Conservation (phyloP, 1,139 yeast genomes). For the Sugiyamaella grinbergsii region DNA sequence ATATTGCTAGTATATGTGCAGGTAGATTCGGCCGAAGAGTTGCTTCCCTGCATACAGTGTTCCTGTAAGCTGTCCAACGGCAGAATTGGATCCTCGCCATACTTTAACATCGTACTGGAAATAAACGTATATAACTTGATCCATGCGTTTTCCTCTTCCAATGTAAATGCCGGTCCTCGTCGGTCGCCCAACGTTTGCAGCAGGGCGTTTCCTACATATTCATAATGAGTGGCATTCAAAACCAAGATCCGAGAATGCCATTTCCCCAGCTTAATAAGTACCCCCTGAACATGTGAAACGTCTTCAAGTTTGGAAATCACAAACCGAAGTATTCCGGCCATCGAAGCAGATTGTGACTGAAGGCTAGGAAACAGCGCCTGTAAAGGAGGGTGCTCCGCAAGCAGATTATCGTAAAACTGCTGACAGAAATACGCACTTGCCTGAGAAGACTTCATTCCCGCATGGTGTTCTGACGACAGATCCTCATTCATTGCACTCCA, state of each 20-base stretch:
- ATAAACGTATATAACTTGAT: constrained; percentile 56
- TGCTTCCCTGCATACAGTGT: neutral
- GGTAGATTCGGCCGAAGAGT: constrained; percentile 1
- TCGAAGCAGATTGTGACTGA: constrained; percentile 71
- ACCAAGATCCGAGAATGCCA: constrained; percentile 75
- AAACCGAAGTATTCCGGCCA: constrained; percentile 76
- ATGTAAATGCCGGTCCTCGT: constrained; percentile 52
- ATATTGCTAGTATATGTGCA: neutral
- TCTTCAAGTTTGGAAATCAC: constrained; percentile 54
- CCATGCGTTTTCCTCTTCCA: constrained; percentile 66
- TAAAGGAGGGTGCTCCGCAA: constrained; percentile 55
- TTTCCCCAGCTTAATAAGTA: constrained; percentile 66
- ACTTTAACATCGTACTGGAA: constrained; percentile 65
- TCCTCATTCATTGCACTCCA: constrained; percentile 12
- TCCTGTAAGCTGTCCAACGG: neutral
- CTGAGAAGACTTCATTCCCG: constrained; percentile 19
- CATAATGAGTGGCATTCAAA: constrained; percentile 71
- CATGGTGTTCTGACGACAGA: constrained; percentile 5
- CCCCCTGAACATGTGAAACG: constrained; percentile 55
- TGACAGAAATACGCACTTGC: constrained; percentile 43
- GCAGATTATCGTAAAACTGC: constrained; percentile 62
- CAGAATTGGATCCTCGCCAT: constrained; percentile 61
- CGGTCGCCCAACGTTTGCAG: constrained; percentile 74
- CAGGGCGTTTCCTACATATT: constrained; percentile 77
- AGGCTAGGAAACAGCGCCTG: constrained; percentile 64